Evolutionary conservation across 106 monocot species (phyloP).

Genomic region (Apostasia shenzhenica): DNA sequence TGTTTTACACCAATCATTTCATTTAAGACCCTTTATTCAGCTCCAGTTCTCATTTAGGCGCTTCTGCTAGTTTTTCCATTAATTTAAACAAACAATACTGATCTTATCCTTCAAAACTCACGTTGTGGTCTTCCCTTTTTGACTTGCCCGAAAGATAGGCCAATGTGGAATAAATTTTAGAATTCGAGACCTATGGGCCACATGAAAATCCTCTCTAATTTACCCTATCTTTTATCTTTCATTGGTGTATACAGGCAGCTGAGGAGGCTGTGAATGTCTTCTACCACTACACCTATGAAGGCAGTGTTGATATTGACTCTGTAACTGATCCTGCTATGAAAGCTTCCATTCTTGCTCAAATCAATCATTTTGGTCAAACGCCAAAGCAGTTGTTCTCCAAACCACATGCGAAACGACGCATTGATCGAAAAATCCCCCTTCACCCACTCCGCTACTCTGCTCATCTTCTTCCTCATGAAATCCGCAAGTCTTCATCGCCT

Average conservation of each 20-base stretch:
- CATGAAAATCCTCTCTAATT: background rate
- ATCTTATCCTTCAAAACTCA: too few species aligned
- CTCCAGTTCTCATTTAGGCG: too few species aligned
- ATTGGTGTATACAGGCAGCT: constrained; percentile 55
- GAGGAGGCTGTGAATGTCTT: constrained; percentile 96
- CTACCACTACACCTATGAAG: constrained; percentile 99
- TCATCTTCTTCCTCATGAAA: constrained; percentile 45
- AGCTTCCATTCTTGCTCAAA: constrained; percentile 94
- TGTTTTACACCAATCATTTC: too few species aligned
- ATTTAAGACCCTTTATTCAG: too few species aligned
- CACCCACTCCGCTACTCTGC: constrained; percentile 73
- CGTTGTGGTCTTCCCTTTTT: too few species aligned
- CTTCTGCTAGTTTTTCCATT: too few species aligned
- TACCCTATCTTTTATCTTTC: constrained; percentile 1
- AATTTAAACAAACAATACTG: too few species aligned
- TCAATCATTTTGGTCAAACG: constrained; percentile 98
- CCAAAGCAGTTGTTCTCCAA: constrained; percentile 92
- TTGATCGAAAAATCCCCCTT: constrained; percentile 47
- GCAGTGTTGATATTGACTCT: constrained; percentile 91
- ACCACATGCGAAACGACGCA: constrained; percentile 65
- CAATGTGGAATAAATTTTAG: background rate
- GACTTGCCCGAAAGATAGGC: background rate
- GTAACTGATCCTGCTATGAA: constrained; percentile 94
- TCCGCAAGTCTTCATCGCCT: constrained; percentile 40
- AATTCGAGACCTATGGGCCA: too few species aligned